Base-by-base conservation (phyloP, 2,329 filamentous ascomycete genomes). In the Clarireedia hainanense region DNA sequence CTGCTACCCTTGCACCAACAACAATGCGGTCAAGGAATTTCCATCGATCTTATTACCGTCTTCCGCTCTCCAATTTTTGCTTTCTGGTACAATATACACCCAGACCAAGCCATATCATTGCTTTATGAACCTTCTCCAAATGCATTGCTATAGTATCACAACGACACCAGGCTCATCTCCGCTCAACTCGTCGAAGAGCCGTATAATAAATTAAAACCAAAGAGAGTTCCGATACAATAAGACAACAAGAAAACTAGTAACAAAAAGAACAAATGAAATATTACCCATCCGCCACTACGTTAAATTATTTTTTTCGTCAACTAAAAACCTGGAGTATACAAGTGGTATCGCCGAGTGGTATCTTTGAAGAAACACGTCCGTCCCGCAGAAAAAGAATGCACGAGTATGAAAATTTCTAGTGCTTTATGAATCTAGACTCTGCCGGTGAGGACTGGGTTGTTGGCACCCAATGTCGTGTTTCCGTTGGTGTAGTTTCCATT, bases 271-370 rank as follows among this genome's bases (percentile, higher is more conserved):
- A 49, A 49, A 49, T 39, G 51, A 54, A 54, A 54, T 12, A 12
- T 34, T 34, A 20, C 14, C 39, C 45, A 24, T 30, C 45, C n/a
- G 40, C 14, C 43, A 49, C 48, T 42, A 47, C 45, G 45, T 49
- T 39, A n/a, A n/a, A 24, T 34, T 9, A 9, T 49, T 20, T 42
- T 47, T 54, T 49, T 40, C 26, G 3, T 36, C 51, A 34, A 24
- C 10, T 43, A 37, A 52, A 34, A 34, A 34, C 30, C 30, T 34
- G 30, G 30, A 12, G 30, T 34, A 34, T 34, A 34, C 40, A 52
- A 56, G 37, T 57, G 53, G 53, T 58, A 58, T 55, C 52, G 50
- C 47, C 27, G 30, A 57, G 46, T 57, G 37, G 47, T 57, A 59
- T 59, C 47, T 50, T 50, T n/a, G 56, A 59, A 46, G 47, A 55